Base-by-base conservation (phyloP, 78 protist genomes). In the Pigoraptor vietnamica region DNA sequence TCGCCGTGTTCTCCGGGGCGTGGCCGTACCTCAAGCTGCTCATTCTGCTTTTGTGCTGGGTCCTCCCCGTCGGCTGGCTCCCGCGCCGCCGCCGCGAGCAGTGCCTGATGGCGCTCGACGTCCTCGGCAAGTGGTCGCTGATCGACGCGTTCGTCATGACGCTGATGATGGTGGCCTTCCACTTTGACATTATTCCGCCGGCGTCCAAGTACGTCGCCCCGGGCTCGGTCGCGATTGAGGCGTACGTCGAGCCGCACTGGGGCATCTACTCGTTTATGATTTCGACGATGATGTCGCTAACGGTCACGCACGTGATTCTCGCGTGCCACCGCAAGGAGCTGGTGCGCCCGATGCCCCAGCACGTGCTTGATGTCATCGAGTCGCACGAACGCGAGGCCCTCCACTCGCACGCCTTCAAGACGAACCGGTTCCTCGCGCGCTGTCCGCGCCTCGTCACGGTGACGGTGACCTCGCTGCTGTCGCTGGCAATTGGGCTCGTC, bases 21-120 rank as follows among this genome's bases (percentile, higher is more conserved):
- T 94, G 96, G 96, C 96, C 96, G 34, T 94, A 94, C 91, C 29
- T 89, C 91, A 94, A 94, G 89, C 82, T 94, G 25, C 35, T 79
- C 34, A 37, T 90, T 24, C 21, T 94, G 92, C 87, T 88, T 33
- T 2, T 0, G 48, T 29, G 86, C 55, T 92, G 94, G 96, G 9
- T 81, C 40, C 1, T 88, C 2, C 96, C 96, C 55, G 48, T 36
- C 38, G 0, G 36, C 2, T 9, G 2, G 56, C 84, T 91, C 39
- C 0, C 87, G 19, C 38, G 2, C 79, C 32, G 67, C 83, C 0
- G 35, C n/a, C 56, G 96, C 35, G 93, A 40, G 40, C 2, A 0
- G 23, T 9, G 87, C 56, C 90, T 94, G 79, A 29, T 0, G 40
- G 86, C n/a, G 36, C 91, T 93, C 92, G 96, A 94, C 37, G 86